A percentile compares a stretch with the other conserved stretches of the same genome.
Conservation (phyloP, 495 filamentous ascomycete species). For the Aspergillus indologenus region DNA sequence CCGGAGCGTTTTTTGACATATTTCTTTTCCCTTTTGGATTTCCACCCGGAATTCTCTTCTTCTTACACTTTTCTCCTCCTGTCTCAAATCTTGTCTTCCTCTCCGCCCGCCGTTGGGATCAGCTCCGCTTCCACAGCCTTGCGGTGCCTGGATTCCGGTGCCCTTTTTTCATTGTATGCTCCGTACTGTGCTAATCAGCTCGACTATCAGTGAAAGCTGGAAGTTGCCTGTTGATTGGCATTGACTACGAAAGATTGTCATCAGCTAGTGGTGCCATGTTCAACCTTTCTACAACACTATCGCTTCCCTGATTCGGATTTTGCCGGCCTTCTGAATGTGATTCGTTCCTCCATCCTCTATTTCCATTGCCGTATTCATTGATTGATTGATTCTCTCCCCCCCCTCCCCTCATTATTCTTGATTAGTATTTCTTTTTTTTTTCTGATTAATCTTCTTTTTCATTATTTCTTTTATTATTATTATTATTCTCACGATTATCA, state of each 20-base stretch:
- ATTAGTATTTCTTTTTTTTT: constrained; percentile 1
- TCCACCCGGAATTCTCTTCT: neutral
- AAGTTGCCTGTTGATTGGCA: constrained; percentile 1
- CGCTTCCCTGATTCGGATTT: constrained; percentile 14
- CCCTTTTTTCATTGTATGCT: neutral
- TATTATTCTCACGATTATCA: constrained; percentile 7
- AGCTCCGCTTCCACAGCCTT: constrained; percentile 6
- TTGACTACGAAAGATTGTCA: neutral
- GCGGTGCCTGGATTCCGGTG: constrained; percentile 2
- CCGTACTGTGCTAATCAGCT: too few relatives aligned
- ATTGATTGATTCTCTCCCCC: constrained; percentile 12
- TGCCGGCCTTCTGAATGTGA: constrained; percentile 4
- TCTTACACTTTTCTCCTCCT: neutral
- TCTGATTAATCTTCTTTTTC: constrained; percentile 3
- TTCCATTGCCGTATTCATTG: neutral
- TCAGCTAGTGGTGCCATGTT: constrained; percentile 29
- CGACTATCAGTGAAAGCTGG: too few relatives aligned
- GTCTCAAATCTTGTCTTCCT: neutral
- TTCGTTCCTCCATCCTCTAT: constrained; percentile 1
- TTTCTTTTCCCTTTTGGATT: neutral
- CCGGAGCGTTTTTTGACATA: neutral
- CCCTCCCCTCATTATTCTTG: constrained; percentile 16
- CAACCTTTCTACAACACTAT: constrained; percentile 23
- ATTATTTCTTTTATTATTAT: neutral
- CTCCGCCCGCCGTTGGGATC: constrained; percentile 7